Conservation (phyloP, 1,284 basidiomycete species). For the Cryptococcus sp. region DNA sequence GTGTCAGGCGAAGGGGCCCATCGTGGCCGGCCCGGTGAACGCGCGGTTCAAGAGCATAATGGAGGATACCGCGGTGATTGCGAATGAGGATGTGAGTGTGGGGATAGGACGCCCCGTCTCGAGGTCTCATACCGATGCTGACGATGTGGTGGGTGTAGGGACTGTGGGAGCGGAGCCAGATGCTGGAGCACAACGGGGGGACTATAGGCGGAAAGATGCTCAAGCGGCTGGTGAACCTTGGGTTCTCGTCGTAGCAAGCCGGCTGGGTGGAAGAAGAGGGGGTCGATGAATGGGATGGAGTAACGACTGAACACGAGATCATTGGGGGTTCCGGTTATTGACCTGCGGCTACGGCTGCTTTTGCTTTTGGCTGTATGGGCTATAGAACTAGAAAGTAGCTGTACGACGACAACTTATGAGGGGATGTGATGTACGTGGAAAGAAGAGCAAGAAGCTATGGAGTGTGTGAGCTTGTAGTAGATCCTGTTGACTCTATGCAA, state of each 20-base stretch:
- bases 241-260: conserved; percentile 4
- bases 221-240: conserved; percentile 12
- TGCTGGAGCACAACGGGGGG: conserved; percentile 14
- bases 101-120: background rate
- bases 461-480: too few relatives aligned
- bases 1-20: conserved; percentile 35
- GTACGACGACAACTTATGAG: too few relatives aligned
- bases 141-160: conserved; percentile 7
- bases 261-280: too few relatives aligned
- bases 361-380: too few relatives aligned
- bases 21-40: conserved; percentile 21
- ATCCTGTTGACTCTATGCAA: too few relatives aligned
- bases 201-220: conserved; percentile 16
- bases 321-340: too few relatives aligned
- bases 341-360: too few relatives aligned
- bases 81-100: conserved; percentile 42
- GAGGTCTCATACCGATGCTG: background rate
- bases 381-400: too few relatives aligned
- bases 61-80: conserved; percentile 36
- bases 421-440: too few relatives aligned
- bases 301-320: too few relatives aligned
- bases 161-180: conserved; percentile 16
- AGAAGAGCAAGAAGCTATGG: too few relatives aligned
- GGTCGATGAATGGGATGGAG: too few relatives aligned
- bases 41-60: conserved; percentile 30